A percentile compares a stretch with the other conserved stretches of the same genome.
Evolutionary conservation across 225 moss, liverwort and hornwort species (phyloP).

Genomic region (Polytrichum commune): DNA sequence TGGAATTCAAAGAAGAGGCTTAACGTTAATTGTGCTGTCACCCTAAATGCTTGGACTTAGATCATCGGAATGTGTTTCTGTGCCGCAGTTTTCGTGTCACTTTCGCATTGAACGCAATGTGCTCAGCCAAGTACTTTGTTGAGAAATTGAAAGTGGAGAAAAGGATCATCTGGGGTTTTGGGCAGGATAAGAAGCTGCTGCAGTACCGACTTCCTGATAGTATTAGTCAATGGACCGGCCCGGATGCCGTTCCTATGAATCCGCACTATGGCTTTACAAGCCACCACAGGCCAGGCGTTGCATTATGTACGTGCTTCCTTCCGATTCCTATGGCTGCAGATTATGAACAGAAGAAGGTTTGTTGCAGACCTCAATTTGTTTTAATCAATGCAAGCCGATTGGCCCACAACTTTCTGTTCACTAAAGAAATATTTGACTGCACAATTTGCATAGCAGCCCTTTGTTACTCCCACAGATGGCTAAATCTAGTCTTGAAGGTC

Average conservation of each 20-base stretch:
- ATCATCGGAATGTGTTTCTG: too few relatives aligned
- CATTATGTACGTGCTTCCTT: constrained; percentile 39
- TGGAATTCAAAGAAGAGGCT: too few relatives aligned
- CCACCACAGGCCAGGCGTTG: constrained; percentile 60
- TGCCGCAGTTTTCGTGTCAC: constrained; percentile 58
- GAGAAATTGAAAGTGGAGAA: constrained; percentile 77
- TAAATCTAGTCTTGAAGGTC: too few relatives aligned
- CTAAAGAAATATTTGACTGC: too few relatives aligned
- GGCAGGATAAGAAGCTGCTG: constrained; percentile 65
- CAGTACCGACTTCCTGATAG: constrained; percentile 77
- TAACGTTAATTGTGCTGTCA: too few relatives aligned
- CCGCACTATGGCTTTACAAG: constrained; percentile 60
- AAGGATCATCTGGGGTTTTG: constrained; percentile 72
- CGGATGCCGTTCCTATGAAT: constrained; percentile 42
- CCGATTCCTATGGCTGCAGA: too few relatives aligned
- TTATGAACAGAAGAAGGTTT: too few relatives aligned
- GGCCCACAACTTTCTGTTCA: too few relatives aligned
- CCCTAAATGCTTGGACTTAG: background rate
- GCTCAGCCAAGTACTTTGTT: constrained; percentile 49
- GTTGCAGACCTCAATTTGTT: too few relatives aligned
- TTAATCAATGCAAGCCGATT: too few relatives aligned
- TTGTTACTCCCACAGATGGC: too few relatives aligned
- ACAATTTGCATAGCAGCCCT: too few relatives aligned
- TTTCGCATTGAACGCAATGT: constrained; percentile 50
- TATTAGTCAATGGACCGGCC: constrained; percentile 68